Base-by-base conservation (phyloP, 306 rosid species). In the Lablab purpureus region DNA sequence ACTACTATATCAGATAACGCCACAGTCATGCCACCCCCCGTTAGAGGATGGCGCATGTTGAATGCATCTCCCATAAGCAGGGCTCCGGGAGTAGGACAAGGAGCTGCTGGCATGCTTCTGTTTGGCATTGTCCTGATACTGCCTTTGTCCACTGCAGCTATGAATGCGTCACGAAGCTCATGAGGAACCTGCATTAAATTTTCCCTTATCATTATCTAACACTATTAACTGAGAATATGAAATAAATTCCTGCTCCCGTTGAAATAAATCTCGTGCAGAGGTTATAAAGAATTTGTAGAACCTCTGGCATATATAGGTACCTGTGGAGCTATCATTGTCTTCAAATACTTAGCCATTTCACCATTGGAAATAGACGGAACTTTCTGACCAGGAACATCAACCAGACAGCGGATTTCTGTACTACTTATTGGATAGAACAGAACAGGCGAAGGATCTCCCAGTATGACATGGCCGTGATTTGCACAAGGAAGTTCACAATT, bases 1-100 rank as follows among this genome's bases (percentile, higher is more conserved):
- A 94, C 97, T 55, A 90, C 97, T 56, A 92, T 86, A 83, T 94
- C 98, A 46, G 98, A 92, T 78, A 94, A 67, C 40, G 97, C 97
- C 23, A 94, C 98, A 4, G 97, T 92, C 98, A 94, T 92, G 73
- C 98, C 97, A 30, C 98, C 98, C 19, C 98, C 97, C 0, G 98
- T 94, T 25, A 94, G 87, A 54, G 98, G 98, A 78, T 92, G 98
- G 64, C 97, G 98, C 98, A 94, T 94, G 82, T 94, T 94, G 87
- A 94, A 92, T 46, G 98, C 98, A 80, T 94, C 98, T 46, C 98
- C 97, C 98, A 94, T 92, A 56, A 94, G 74, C 71, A 94, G 82
- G 60, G 98, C 98, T 78, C 98, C 98, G 1, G 97, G 97, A 28
- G 98, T 92, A 59, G 97, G 95, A 70, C 87, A 74, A 74, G 98